phyloP scores from a whole-genome alignment of 495 filamentous ascomycete genomes.

The Collariella sp. region DNA sequence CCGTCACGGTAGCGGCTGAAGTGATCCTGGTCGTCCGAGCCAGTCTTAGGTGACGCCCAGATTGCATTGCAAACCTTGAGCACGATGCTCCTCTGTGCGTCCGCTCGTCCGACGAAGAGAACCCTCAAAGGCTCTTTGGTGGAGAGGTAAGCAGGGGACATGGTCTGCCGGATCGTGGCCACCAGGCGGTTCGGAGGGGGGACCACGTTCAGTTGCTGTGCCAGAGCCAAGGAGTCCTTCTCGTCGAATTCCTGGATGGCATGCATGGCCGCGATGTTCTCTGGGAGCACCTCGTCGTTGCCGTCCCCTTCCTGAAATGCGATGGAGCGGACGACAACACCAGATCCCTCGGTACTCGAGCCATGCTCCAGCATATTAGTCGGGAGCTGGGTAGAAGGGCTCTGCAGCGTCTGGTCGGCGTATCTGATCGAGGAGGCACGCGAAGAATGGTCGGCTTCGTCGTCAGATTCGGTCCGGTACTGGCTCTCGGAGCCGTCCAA shows the following conservation, averaged over 20 bases:
- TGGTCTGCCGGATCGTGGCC: conserved; percentile 60
- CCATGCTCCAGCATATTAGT: conserved; percentile 31
- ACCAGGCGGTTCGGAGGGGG: conserved; percentile 35
- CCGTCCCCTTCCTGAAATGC: conserved; percentile 50
- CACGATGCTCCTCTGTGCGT: conserved; percentile 59
- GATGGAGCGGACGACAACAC: conserved; percentile 36
- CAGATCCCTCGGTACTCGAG: conserved; percentile 14
- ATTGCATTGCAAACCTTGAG: conserved; percentile 65
- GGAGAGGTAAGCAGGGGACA: conserved; percentile 55
- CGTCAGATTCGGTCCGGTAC: conserved; percentile 33
- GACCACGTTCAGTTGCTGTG: conserved; percentile 29
- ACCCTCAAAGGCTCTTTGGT: conserved; percentile 60
- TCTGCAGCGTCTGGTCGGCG: conserved; percentile 33
- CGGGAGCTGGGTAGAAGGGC: conserved; percentile 34
- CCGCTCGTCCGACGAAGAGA: conserved; percentile 57
- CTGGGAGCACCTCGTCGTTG: conserved; percentile 40
- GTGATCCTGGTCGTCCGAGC: conserved; percentile 13
- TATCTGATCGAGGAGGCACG: conserved; percentile 34
- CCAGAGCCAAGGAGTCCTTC: conserved; percentile 42
- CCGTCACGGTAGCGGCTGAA: conserved; percentile 20
- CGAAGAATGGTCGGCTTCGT: conserved; percentile 38
- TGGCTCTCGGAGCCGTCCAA: conserved; percentile 41
- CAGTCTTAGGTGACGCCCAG: conserved; percentile 32
- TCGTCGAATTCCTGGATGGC: conserved; percentile 52
- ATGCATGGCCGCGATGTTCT: conserved; percentile 54